Evolutionary conservation across 192 early-diverging fungal genomes (phyloP).

Genomic region (Backusella macrospora): DNA sequence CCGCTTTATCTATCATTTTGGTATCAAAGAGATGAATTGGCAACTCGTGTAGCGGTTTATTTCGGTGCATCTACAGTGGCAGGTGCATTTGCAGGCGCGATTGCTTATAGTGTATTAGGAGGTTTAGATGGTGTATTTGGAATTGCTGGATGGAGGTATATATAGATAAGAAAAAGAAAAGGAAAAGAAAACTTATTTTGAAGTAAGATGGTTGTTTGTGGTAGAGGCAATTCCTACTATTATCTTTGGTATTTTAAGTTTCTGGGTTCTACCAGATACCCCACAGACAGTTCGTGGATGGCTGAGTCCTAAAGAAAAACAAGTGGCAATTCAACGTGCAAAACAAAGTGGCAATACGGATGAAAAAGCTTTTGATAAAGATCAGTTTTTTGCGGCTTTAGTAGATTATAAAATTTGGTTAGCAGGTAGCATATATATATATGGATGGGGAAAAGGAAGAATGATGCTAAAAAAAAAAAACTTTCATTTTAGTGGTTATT

Average conservation of each 20-base stretch:
- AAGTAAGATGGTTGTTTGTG: constrained; percentile 65
- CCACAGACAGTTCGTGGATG: constrained; percentile 41
- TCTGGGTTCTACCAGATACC: constrained; percentile 56
- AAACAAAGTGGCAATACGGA: constrained; percentile 30
- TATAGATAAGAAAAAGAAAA: constrained; percentile 23
- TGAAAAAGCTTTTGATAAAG: constrained; percentile 25
- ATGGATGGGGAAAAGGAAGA: neutral
- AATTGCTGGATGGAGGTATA: constrained; percentile 61
- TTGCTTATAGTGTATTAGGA: constrained; percentile 65
- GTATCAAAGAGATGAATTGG: constrained; percentile 32
- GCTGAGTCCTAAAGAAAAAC: constrained; percentile 41
- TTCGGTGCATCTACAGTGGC: constrained; percentile 69
- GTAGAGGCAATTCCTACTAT: constrained; percentile 68
- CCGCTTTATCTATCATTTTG: constrained; percentile 32
- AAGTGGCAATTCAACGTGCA: constrained; percentile 43
- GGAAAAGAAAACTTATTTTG: neutral
- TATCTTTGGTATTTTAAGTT: constrained; percentile 54
- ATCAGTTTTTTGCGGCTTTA: constrained; percentile 40
- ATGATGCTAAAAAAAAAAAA: neutral
- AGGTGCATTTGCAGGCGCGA: constrained; percentile 71
- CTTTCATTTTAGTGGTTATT: constrained; percentile 25
- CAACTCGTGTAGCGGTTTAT: constrained; percentile 56
- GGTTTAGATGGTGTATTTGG: constrained; percentile 49
- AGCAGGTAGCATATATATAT: constrained; percentile 22
- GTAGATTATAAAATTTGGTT: constrained; percentile 41